Percentiles rank a stretch among this genome's conserved stretches.
Conservation (phyloP, 2,329 filamentous ascomycete genomes). For the Tolypocladium ophioglossoides region DNA sequence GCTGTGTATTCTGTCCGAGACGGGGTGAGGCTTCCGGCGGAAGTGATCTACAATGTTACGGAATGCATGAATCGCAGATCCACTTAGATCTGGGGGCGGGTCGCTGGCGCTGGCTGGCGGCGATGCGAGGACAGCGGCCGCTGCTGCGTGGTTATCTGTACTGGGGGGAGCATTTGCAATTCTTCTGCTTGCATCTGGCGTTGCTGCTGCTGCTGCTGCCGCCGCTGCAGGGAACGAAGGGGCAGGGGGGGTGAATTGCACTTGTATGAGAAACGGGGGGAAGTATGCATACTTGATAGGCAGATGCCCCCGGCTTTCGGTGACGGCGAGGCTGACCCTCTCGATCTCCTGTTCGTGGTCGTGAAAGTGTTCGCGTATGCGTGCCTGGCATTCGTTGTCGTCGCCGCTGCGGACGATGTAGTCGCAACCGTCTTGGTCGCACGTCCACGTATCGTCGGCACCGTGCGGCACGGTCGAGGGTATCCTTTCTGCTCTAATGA, state of each 20-base stretch:
- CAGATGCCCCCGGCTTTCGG: constrained; percentile 44
- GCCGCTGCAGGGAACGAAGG: constrained; percentile 1
- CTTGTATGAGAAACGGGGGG: constrained; percentile 21
- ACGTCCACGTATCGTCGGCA: constrained; percentile 55
- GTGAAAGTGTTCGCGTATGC: constrained; percentile 50
- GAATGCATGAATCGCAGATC: constrained; percentile 11
- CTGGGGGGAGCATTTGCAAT: neutral
- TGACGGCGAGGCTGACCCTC: constrained; percentile 41
- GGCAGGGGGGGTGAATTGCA: constrained; percentile 12
- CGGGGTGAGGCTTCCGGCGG: constrained; percentile 14
- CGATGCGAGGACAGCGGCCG: neutral
- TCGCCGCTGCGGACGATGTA: constrained; percentile 55
- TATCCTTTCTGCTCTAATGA: constrained; percentile 38
- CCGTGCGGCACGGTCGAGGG: constrained; percentile 40
- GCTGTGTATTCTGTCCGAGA: constrained; percentile 15
- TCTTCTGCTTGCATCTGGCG: neutral
- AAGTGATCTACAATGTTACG: constrained; percentile 13
- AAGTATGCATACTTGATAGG: constrained; percentile 44
- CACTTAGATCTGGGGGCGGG: constrained; percentile 6
- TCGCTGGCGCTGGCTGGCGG: neutral
- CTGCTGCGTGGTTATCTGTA: neutral
- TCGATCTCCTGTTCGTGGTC: constrained; percentile 47
- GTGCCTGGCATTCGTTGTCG: constrained; percentile 38
- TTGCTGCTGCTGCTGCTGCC: neutral
- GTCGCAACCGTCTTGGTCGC: constrained; percentile 51